Percentiles rank a stretch among this genome's conserved stretches.
Conservation (phyloP, 192 early-diverging fungal species). For the Phycomyces nitens region DNA sequence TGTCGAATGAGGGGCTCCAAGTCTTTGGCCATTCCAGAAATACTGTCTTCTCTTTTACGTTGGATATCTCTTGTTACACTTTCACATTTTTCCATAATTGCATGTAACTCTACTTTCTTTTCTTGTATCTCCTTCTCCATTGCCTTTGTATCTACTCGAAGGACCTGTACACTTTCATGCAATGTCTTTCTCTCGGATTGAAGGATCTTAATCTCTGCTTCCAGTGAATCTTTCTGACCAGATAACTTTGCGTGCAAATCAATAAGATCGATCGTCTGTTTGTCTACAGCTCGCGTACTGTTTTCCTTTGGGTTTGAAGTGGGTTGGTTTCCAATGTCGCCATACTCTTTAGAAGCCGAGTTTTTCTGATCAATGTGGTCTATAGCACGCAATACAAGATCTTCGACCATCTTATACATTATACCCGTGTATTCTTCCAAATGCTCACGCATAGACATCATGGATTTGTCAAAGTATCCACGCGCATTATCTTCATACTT, state of each 20-base stretch:
- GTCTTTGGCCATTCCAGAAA: conserved; percentile 10
- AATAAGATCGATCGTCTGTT: conserved; percentile 1
- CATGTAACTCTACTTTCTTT: conserved; percentile 7
- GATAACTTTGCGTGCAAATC: conserved; percentile 19
- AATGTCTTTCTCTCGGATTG: conserved; percentile 13
- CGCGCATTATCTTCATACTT: conserved; percentile 31
- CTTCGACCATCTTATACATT: conserved; percentile 33
- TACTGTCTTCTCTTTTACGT: conserved; percentile 5
- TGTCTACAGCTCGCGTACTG: neutral
- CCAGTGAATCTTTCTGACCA: conserved; percentile 6
- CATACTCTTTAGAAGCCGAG: neutral
- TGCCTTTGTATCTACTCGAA: neutral
- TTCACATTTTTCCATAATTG: conserved; percentile 9
- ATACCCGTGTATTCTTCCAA: conserved; percentile 30
- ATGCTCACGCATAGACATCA: conserved; percentile 24
- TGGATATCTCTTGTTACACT: conserved; percentile 3
- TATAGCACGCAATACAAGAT: conserved; percentile 22
- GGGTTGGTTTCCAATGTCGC: neutral
- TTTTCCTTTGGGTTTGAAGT: neutral
- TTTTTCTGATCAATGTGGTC: conserved; percentile 14
- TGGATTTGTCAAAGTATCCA: conserved; percentile 27
- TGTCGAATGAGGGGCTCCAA: conserved; percentile 20
- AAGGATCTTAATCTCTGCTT: conserved; percentile 13
- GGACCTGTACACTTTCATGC: neutral
- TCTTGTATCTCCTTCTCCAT: conserved; percentile 1